Base-by-base conservation (phyloP, 345 rosid genomes). In the Gossypium australe region DNA sequence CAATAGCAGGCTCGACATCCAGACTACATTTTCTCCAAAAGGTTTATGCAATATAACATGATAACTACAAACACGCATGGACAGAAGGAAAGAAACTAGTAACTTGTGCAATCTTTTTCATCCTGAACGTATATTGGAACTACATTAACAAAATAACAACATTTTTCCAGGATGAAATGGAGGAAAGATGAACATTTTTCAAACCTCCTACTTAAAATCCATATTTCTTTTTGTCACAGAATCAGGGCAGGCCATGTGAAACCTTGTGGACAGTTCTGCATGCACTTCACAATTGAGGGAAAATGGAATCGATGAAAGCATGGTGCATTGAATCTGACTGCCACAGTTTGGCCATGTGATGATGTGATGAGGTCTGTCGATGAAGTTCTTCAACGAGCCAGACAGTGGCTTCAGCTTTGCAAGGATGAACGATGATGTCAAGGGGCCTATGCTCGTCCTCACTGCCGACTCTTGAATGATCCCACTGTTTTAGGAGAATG, bases 361-460 rank as follows among this genome's bases (percentile, higher is more conserved):
- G 80, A 84, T 84, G 84, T 34, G 97, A 90, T 0, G 94, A 62
- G 29, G 94, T 87, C 17, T 25, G 49, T 24, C 98, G 89, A 84
- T 95, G 97, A 11, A 82, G 62, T 79, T 93, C 97, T 71, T 93
- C 99, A 47, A 90, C 53, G 6, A 95, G 90, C 99, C 98, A 95
- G 74, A 93, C 74, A 43, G 88, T 81, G 34, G 94, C 90, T 87
- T 93, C 98, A 8, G 98, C 98, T 82, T 95, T 93, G 18, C 59
- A 29, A 2, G 99, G 98, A 83, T 95, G 97, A 16, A 93, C 73
- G 55, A 90, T 74, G 2, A 73, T 75, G 82, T 93, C 97, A 76
- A 91, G 76, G 25, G 84, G 77, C 68, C 55, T 71, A 16, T 86
- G 75, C 80, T 92, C 88, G 76, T 87, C 82, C 75, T 78, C 90